Evolutionary conservation across 441 rosid genomes (phyloP), one percentile per base, ranked within the genome.

Genomic region (Gossypium gossypioides): DNA sequence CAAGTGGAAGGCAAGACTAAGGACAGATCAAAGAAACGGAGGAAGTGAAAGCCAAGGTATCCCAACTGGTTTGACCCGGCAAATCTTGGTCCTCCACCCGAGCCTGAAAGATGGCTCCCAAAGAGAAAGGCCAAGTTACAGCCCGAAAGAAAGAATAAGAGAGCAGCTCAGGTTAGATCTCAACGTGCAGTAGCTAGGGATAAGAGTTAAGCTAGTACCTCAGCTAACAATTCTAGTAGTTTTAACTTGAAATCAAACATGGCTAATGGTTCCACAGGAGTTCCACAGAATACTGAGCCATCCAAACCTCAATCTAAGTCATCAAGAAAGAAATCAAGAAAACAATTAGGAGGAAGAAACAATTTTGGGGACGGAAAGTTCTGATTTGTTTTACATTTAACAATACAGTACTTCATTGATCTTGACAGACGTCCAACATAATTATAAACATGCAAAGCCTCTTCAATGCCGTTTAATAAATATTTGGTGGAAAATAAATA

Each of bases 31-130:
- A 94, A 94, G 91, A 94, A 86, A 72, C 92, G 89, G 89, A 89
- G 98, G 75, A 94, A 92, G 89, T 87, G 97, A 84, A 94, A 94
- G 82, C 97, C 97, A 51, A 94, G 84, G 83, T 89, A 91, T 69
- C 97, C 97, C 1, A 89, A 89, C 80, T 97, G 99, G 18, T 94
- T 89, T 50, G 97, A 95, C 82, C 96, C 91, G 0, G 90, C 93
- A 0, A 89, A 95, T 85, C 97, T 97, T 0, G 97, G 99, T 62
- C 94, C 97, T 67, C 96, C 91, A 46, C 97, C 97, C 0, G 96
- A 95, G 75, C 97, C 96, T 6, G 99, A 92, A 76, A 86, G 97
- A 80, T 91, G 97, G 99, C 97, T 95, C 19, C 97, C 97, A 1
- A 90, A 80, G 89, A 88, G 99, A 94, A 75, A 87, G 97, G 81